Conservation (phyloP, 2,329 filamentous ascomycete genomes). For the Huntiella moniliformis region DNA sequence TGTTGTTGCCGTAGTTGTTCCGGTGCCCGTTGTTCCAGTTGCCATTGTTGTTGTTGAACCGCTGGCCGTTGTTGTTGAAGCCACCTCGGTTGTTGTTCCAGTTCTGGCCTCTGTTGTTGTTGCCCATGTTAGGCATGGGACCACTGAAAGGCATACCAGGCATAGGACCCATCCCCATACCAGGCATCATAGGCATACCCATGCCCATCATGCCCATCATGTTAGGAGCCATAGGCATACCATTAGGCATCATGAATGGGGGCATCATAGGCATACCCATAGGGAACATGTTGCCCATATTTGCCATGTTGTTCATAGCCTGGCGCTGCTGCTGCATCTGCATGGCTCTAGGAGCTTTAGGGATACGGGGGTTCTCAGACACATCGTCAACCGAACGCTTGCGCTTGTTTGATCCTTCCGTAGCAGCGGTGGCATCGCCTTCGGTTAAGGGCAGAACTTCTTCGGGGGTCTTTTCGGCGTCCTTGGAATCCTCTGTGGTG, state of each 20-base stretch:
- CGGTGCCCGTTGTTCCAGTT: constrained; percentile 8
- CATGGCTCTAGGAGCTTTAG: constrained; percentile 46
- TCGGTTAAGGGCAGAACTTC: too few species aligned
- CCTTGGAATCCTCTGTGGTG: too few species aligned
- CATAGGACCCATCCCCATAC: constrained; percentile 7
- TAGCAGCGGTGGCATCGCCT: background rate
- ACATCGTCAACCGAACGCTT: constrained; percentile 59
- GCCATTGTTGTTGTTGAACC: constrained; percentile 17
- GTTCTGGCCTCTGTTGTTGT: constrained; percentile 8
- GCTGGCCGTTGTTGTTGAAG: constrained; percentile 10
- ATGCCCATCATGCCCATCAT: constrained; percentile 21
- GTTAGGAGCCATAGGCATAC: constrained; percentile 13
- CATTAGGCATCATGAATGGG: constrained; percentile 13
- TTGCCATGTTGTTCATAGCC: constrained; percentile 19
- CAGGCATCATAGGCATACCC: constrained; percentile 15
- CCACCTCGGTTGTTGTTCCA: background rate
- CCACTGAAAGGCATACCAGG: background rate
- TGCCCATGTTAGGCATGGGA: constrained; percentile 6
- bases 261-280: constrained; percentile 20
- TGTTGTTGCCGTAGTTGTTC: constrained; percentile 16
- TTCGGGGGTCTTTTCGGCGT: too few species aligned
- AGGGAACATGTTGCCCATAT: constrained; percentile 23
- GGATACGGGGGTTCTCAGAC: constrained; percentile 44
- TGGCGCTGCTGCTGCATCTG: constrained; percentile 33
- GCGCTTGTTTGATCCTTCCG: constrained; percentile 30